A percentile compares a stretch with the other conserved stretches of the same genome.
Evolutionary conservation across 148 eudicot species (phyloP).

Genomic region (Vaccinium myrtillus): DNA sequence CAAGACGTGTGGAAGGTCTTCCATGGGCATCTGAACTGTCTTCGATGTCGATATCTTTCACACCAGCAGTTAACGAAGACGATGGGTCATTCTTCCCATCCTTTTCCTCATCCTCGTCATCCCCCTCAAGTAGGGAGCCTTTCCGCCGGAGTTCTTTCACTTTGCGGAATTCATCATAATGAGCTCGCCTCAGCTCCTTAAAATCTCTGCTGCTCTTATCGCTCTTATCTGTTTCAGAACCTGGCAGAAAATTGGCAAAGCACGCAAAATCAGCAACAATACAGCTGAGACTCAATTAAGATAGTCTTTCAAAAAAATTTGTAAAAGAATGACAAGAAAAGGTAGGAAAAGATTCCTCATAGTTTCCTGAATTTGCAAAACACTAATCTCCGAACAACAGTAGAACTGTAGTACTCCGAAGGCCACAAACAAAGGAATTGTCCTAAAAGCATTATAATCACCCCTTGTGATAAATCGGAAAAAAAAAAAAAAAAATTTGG

Average conservation of each 20-base stretch:
- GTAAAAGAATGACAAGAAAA: neutral
- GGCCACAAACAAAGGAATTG: neutral
- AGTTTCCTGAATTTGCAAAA: neutral
- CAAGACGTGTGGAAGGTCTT: conserved; percentile 7
- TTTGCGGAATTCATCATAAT: conserved; percentile 77
- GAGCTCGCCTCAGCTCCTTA: conserved; percentile 78
- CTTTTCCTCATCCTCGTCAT: conserved; percentile 40
- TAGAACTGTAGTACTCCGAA: neutral
- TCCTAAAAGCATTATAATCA: neutral
- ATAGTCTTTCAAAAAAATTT: neutral
- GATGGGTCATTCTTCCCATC: conserved; percentile 36
- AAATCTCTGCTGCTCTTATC: conserved; percentile 48
- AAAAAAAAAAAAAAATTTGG: neutral
- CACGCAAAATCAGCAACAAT: neutral
- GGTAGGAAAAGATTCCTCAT: neutral
- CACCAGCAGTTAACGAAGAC: conserved; percentile 40
- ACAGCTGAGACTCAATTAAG: neutral
- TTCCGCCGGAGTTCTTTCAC: conserved; percentile 72
- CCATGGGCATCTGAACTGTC: conserved; percentile 8
- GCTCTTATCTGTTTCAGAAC: conserved; percentile 52
- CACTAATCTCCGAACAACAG: neutral
- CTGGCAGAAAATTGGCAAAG: conserved; percentile 21
- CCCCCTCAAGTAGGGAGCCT: conserved; percentile 48
- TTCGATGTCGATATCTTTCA: conserved; percentile 40
- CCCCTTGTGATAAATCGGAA: neutral